Conservation (phyloP, 768 basidiomycete genomes). For the Cyathus striatus region DNA sequence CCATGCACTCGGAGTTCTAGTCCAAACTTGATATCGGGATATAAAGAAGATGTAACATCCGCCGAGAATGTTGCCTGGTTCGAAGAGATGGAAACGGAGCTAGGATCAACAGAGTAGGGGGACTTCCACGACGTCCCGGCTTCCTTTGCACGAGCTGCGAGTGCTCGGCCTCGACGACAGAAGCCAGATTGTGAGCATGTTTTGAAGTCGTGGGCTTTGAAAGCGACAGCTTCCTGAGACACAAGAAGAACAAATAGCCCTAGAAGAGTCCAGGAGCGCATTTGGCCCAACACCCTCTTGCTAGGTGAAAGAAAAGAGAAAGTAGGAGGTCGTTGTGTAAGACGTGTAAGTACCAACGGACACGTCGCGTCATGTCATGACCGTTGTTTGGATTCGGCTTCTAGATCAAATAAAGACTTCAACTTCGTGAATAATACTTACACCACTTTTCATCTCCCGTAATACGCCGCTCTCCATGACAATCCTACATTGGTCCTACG, state of each 20-base stretch:
- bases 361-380: no score
- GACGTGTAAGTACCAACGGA: background rate
- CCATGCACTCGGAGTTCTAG: constrained; percentile 81
- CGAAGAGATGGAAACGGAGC: constrained; percentile 46
- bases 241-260: constrained; percentile 27
- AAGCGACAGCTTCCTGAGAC: constrained; percentile 39
- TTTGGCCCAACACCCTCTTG: constrained; percentile 13
- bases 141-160: constrained; percentile 67
- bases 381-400: no score
- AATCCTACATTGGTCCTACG: no score
- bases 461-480: constrained; percentile 4
- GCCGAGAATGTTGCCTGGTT: constrained; percentile 66
- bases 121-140: constrained; percentile 65
- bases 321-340: no score
- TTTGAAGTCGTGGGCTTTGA: constrained; percentile 88
- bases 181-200: constrained; percentile 93
- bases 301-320: no score
- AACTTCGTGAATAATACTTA: no score
- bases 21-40: constrained; percentile 78
- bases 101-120: constrained; percentile 74
- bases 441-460: no score
- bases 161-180: constrained; percentile 80
- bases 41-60: constrained; percentile 71
- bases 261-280: constrained; percentile 31
- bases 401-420: no score